These are phyloP conservation scores for Meyerozyma athensensis DNA, from an alignment of 1,139 yeast genomes.

Conservation along the genomic window DNA sequence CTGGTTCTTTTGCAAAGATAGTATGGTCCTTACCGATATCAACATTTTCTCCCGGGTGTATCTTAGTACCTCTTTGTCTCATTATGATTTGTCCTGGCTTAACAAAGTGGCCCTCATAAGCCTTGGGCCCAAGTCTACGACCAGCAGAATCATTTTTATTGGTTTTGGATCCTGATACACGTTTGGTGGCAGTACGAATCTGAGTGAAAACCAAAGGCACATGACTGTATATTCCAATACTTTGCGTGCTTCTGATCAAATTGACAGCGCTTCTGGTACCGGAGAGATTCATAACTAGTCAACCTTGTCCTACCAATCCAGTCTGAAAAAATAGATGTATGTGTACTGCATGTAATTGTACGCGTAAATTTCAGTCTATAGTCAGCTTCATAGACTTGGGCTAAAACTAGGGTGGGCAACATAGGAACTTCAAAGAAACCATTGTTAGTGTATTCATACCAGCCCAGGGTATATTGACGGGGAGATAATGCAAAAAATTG, in stretches of 20 bases:
- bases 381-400: no score
- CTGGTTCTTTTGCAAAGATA: constrained; percentile 86
- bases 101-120: constrained; percentile 62
- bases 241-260: background rate
- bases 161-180: constrained; percentile 90
- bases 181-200: constrained; percentile 88
- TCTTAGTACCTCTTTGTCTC: constrained; percentile 96
- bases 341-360: background rate
- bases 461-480: background rate
- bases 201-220: constrained; percentile 25
- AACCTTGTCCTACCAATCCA: no score
- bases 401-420: no score
- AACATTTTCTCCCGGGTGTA: constrained; percentile 91
- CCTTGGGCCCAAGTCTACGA: constrained; percentile 89
- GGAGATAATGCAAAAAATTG: constrained; percentile 8
- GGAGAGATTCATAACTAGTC: background rate
- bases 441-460: no score
- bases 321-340: no score
- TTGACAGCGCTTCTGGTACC: background rate
- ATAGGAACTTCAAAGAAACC: no score
- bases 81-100: constrained; percentile 84
- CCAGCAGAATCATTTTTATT: constrained; percentile 95
- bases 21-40: constrained; percentile 95
- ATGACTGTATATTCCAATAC: background rate
- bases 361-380: background rate